Base-by-base conservation (phyloP, 163 green algal species). In the Volvox carteri region DNA sequence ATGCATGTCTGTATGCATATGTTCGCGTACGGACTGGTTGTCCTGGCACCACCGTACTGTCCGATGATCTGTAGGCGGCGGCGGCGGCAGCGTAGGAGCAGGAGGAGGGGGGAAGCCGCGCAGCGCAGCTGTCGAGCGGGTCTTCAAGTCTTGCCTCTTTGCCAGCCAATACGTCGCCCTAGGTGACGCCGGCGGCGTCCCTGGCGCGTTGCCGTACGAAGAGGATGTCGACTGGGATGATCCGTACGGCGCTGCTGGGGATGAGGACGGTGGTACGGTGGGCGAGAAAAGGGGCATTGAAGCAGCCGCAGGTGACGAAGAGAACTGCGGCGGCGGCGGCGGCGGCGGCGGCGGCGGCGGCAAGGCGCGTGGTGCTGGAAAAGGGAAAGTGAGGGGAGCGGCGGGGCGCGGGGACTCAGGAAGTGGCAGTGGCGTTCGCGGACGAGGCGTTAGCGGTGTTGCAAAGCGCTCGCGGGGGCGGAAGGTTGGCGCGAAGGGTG, bases 191-290 rank as follows among this genome's bases (percentile, higher is more conserved):
- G 41, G 28, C n/a, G 41, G 14, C 56, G 41, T 37, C 56, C 33
- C 33, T 28, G 77, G 30, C 19, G n/a, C 12, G 2, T 14, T 48
- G 75, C 46, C 48, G 48, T 68, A 74, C 23, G 19, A 39, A 1
- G 78, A 54, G 12, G 54, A 30, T 16, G 37, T 7, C 14, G 56
- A 75, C 37, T 60, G 23, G 39, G 78, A 75, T 30, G 78, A 85
- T 42, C 78, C 78, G 56, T 85, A 85, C 54, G 78, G 78, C 54
- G 5, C 39, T n/a, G 78, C 54, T 25, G 78, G 78, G 42, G 35
- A 70, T 7, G 56, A 86, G 41, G 39, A 86, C 30, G 41, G 78
- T 50, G 76, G 5, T n/a, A 54, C 19, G 23, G 44, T 60, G 5
- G 18, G 25, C 2, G 41, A 81, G 42, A 8, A 6, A 28, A 28